A percentile compares a stretch with the other conserved stretches of the same genome.
These are phyloP conservation scores for Corynascus novoguineensis DNA, from an alignment of 495 filamentous ascomycete species.

Conservation along the genomic window DNA sequence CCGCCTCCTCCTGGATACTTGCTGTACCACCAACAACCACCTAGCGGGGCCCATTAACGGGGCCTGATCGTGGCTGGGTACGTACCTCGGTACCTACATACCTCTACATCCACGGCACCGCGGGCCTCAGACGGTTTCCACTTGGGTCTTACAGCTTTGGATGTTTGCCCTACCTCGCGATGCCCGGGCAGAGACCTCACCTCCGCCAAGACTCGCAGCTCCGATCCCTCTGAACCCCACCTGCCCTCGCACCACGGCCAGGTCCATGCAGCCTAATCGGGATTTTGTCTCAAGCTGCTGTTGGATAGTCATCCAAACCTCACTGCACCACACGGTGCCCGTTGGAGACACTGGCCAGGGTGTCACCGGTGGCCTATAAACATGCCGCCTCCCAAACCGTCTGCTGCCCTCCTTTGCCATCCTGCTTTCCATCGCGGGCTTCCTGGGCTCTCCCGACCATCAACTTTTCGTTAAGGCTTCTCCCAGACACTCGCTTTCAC, in stretches of 20 bases:
- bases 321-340: conserved; percentile 1
- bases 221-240: conserved; percentile 10
- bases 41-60: conserved; percentile 8
- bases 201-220: conserved; percentile 7
- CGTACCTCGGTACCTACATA: too few species aligned
- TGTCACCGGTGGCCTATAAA: conserved; percentile 30
- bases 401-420: conserved; percentile 16
- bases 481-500: conserved; percentile 28
- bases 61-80: too few species aligned
- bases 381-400: conserved; percentile 23
- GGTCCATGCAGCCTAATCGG: conserved; percentile 6
- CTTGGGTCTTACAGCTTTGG: conserved; percentile 10
- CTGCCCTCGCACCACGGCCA: conserved; percentile 5
- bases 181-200: neutral
- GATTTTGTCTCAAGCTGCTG: conserved; percentile 16
- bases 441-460: conserved; percentile 18
- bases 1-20: conserved; percentile 12
- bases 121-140: conserved; percentile 3
- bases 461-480: conserved; percentile 48
- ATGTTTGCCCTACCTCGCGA: conserved; percentile 19
- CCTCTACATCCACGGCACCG: conserved; percentile 10
- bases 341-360: neutral
- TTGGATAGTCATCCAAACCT: conserved; percentile 16
- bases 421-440: conserved; percentile 23
- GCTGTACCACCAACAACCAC: conserved; percentile 8